Percentiles rank a stretch among this genome's conserved stretches.
Conservation (phyloP, 1,139 yeast genomes). For the Wickerhamomyces sp. region DNA sequence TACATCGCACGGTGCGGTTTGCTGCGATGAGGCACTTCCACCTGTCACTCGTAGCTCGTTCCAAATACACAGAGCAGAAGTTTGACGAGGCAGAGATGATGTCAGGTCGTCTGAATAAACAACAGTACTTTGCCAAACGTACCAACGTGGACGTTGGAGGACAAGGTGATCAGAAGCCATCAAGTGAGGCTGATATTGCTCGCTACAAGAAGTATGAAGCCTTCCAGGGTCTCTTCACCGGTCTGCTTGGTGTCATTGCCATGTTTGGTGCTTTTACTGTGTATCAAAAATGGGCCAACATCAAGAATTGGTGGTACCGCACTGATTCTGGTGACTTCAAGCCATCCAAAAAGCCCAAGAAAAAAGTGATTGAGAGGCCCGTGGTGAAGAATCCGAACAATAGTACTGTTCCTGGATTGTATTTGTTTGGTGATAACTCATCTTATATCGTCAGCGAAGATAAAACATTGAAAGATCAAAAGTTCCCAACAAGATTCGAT, state of each 20-base stretch:
- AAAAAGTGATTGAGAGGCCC: conserved; percentile 22
- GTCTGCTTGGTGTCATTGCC: conserved; percentile 14
- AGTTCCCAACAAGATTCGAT: conserved; percentile 54
- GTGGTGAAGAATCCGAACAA: conserved; percentile 25
- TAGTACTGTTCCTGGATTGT: conserved; percentile 44
- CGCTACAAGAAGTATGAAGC: conserved; percentile 13
- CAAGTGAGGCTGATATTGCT: conserved; percentile 14
- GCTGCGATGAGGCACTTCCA: too few species aligned
- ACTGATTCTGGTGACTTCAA: conserved; percentile 7
- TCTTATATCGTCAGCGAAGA: conserved; percentile 36
- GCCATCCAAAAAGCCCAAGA: conserved; percentile 6
- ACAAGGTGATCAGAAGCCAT: conserved; percentile 1
- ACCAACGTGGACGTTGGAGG: background rate
- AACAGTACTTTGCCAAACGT: conserved; percentile 1
- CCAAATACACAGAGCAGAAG: background rate
- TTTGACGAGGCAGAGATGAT: conserved; percentile 1
- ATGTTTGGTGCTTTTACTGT: conserved; percentile 13
- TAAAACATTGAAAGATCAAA: conserved; percentile 30
- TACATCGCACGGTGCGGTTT: too few species aligned
- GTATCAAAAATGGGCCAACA: conserved; percentile 14
- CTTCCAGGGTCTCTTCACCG: conserved; percentile 14
- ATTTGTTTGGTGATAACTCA: conserved; percentile 45
- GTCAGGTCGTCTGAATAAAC: background rate
- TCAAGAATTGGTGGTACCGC: conserved; percentile 12
- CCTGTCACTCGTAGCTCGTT: too few species aligned